These are phyloP conservation scores for Wallacemonas sp. DNA, from an alignment of 208 protist species.

Conservation along the genomic window DNA sequence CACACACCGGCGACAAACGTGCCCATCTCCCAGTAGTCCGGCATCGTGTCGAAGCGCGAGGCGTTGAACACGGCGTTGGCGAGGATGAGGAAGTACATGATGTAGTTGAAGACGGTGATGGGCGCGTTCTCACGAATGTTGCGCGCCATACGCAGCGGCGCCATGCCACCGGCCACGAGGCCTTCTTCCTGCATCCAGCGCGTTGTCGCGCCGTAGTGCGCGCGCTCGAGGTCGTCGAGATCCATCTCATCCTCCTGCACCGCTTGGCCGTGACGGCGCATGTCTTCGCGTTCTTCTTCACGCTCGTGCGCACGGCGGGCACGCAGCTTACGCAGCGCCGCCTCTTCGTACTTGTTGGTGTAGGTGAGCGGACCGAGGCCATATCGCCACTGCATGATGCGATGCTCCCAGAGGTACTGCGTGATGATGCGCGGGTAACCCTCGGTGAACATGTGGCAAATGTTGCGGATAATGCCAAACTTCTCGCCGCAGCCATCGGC, in stretches of 20 bases:
- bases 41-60: constrained; percentile 77
- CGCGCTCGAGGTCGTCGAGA: constrained; percentile 19
- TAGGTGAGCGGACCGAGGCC: constrained; percentile 71
- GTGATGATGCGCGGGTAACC: constrained; percentile 89
- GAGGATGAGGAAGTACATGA: constrained; percentile 83
- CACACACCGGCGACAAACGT: constrained; percentile 67
- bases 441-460: constrained; percentile 91
- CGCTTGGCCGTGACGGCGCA: constrained; percentile 31
- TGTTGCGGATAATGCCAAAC: constrained; percentile 77
- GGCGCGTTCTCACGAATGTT: constrained; percentile 87
- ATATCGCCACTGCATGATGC: constrained; percentile 71
- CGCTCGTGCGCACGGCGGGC: constrained; percentile 43
- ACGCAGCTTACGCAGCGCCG: constrained; percentile 63
- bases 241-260: constrained; percentile 45
- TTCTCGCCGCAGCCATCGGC: constrained; percentile 48
- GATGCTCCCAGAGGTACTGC: constrained; percentile 90
- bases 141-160: constrained; percentile 80
- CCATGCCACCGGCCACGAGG: constrained; percentile 50
- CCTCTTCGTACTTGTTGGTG: constrained; percentile 85
- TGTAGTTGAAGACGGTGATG: constrained; percentile 70
- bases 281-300: constrained; percentile 40
- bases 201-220: constrained; percentile 15
- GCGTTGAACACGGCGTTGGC: constrained; percentile 90
- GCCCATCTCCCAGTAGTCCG: constrained; percentile 77
- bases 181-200: constrained; percentile 50